A percentile compares a stretch with the other conserved stretches of the same genome.
phyloP scores from a whole-genome alignment of 208 protist species.

The Leishmania tarentolae region DNA sequence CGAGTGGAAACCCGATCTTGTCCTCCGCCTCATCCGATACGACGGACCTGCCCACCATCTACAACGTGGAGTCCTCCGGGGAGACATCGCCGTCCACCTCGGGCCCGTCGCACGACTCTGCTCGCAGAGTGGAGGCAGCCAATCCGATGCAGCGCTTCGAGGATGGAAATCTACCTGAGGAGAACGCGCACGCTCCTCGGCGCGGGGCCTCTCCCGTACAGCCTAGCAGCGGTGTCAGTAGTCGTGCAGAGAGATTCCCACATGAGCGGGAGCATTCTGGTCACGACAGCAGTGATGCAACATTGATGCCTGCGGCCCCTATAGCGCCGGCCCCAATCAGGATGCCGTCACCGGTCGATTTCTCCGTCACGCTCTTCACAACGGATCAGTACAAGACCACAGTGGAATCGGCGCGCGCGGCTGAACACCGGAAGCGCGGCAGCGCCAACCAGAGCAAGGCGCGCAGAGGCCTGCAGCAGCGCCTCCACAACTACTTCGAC shows the following conservation, averaged over 20 bases:
- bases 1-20: background rate
- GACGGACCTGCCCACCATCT: constrained; percentile 15
- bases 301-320: background rate
- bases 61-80: constrained; percentile 17
- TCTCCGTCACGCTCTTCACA: constrained; percentile 32
- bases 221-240: background rate
- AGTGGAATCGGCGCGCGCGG: constrained; percentile 28
- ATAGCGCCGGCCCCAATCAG: background rate
- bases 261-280: background rate
- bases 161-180: background rate
- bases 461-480: constrained; percentile 46
- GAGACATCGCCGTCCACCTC: background rate
- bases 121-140: background rate
- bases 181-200: background rate
- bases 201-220: background rate
- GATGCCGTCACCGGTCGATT: constrained; percentile 13
- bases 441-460: constrained; percentile 25
- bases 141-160: background rate
- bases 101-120: background rate
- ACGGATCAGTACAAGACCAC: constrained; percentile 31
- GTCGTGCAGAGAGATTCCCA: background rate
- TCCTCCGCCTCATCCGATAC: constrained; percentile 1
- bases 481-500: constrained; percentile 66
- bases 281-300: constrained; percentile 3
- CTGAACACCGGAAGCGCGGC: constrained; percentile 26